These are phyloP conservation scores for Phytophthora crassamura DNA, from an alignment of 352 stramenopile genomes.

Conservation along the genomic window DNA sequence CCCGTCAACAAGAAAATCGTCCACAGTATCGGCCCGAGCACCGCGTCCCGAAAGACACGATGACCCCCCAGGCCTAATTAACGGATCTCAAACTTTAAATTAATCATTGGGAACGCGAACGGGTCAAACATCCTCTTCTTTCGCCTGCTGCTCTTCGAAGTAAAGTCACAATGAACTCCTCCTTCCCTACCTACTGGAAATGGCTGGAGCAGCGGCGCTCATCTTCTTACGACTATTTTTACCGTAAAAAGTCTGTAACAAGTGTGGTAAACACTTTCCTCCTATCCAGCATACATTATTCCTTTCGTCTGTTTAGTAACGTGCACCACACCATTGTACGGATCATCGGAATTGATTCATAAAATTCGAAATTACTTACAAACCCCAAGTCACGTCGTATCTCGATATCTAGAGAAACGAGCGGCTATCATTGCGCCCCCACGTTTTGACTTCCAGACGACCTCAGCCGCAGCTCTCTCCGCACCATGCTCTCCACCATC, in stretches of 20 bases:
- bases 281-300: background rate
- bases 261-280: background rate
- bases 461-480: background rate
- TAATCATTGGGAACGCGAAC: conserved; percentile 69
- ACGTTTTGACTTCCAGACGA: conserved; percentile 7
- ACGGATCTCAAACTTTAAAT: conserved; percentile 89
- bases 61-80: conserved; percentile 53
- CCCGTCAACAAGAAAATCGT: conserved; percentile 78
- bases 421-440: conserved; percentile 20
- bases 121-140: background rate
- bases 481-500: conserved; percentile 65
- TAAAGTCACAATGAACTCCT: conserved; percentile 17
- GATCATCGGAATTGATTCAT: conserved; percentile 32
- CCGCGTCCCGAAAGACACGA: conserved; percentile 21
- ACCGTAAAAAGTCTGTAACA: conserved; percentile 12
- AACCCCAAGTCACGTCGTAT: conserved; percentile 9
- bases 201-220: conserved; percentile 16
- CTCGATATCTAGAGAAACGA: conserved; percentile 21
- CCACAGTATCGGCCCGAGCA: conserved; percentile 65
- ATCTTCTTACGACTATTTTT: conserved; percentile 22
- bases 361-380: conserved; percentile 10
- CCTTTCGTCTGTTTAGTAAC: background rate
- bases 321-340: background rate
- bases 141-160: background rate
- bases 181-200: background rate